These are phyloP conservation scores for Tulasnella sp. DNA, from an alignment of 768 basidiomycete genomes.

Conservation along the genomic window DNA sequence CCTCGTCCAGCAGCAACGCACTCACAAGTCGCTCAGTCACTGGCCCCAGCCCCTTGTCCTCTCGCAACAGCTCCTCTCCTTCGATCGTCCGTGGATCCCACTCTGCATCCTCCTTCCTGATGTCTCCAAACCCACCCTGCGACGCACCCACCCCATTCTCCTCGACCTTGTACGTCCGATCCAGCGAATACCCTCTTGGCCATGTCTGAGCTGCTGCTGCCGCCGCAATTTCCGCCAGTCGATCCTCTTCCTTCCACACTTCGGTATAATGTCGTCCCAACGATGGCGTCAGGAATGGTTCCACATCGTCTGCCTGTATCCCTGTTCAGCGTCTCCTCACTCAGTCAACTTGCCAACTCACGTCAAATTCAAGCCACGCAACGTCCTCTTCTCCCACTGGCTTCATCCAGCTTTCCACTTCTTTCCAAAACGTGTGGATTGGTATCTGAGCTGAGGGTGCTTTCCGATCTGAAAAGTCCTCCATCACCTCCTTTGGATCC, in stretches of 20 bases:
- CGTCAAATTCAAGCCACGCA: slow-evolving; percentile 80
- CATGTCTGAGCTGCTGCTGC: slow-evolving; percentile 9
- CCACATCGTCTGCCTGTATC: slow-evolving; percentile 57
- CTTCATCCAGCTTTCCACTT: slow-evolving; percentile 81
- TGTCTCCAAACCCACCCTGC: neutral
- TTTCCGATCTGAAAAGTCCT: slow-evolving; percentile 82
- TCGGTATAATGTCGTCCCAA: slow-evolving; percentile 82
- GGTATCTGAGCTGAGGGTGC: slow-evolving; percentile 47
- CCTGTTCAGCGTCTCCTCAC: neutral
- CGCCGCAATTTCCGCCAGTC: slow-evolving; percentile 5
- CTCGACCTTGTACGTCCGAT: neutral
- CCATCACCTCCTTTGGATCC: slow-evolving; percentile 66
- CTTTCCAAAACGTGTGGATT: slow-evolving; percentile 63
- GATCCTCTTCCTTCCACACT: slow-evolving; percentile 87
- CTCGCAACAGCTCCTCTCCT: slow-evolving; percentile 55
- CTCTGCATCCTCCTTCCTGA: slow-evolving; percentile 34
- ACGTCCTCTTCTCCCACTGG: slow-evolving; percentile 89
- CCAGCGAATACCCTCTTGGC: slow-evolving; percentile 13
- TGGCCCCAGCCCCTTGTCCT: slow-evolving; percentile 75
- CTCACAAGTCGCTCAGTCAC: slow-evolving; percentile 57
- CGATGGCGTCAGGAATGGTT: slow-evolving; percentile 75
- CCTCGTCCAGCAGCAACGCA: slow-evolving; percentile 18
- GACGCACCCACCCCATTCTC: neutral
- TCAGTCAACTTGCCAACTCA: slow-evolving; percentile 21
- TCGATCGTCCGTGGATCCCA: slow-evolving; percentile 75